Evolutionary conservation across 1,139 yeast species (phyloP), one percentile per base, ranked within the genome.

Genomic region (Saccharomyces hybrid): DNA sequence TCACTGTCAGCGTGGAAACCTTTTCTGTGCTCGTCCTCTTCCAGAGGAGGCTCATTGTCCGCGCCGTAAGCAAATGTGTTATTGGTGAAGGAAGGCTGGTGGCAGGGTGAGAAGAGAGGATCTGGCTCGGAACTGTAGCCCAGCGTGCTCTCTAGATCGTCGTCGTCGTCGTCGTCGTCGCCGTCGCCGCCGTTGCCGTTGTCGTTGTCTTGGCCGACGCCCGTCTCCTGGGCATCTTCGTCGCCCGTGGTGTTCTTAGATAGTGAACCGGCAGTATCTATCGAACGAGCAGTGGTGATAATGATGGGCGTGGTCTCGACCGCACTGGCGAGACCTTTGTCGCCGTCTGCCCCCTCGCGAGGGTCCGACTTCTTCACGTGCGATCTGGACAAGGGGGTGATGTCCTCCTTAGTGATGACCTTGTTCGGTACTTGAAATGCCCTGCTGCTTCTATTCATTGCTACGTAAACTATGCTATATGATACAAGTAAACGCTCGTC

Each of bases 371-470:
- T 38, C 42, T 38, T 38, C 11, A 5, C 23, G 11, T 38, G 42
- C 42, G 42, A 38, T 38, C 49, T 54, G 11, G 55, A 48, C 6
- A 63, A 49, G 13, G 66, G 65, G 16, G 60, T 58, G 28, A 64
- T 64, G 52, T 60, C 65, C 42, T 64, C 64, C 48, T 62, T 63
- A 5, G 66, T 59, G 34, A 64, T 64, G 13, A 61, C 55, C 16
- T 55, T 54, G 48, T 57, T 57, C 34, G 56, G 32, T 31, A 59
- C 54, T 50, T 57, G 57, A 53, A 59, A 59, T 28, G 54, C 54
- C 49, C 53, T 56, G 27, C 55, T 49, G 29, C 42, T 51, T 23
- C 28, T 47, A 27, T 46, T 46, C 42, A 38, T 38, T 38, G 23
- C 42, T 38, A 38, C 42, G 42, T 38, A 38, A 38, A 38, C 42